Evolutionary conservation across 176 grass and related monocot genomes (phyloP), one percentile per base, ranked within the genome.

Genomic region (Triticum dicoccoides): DNA sequence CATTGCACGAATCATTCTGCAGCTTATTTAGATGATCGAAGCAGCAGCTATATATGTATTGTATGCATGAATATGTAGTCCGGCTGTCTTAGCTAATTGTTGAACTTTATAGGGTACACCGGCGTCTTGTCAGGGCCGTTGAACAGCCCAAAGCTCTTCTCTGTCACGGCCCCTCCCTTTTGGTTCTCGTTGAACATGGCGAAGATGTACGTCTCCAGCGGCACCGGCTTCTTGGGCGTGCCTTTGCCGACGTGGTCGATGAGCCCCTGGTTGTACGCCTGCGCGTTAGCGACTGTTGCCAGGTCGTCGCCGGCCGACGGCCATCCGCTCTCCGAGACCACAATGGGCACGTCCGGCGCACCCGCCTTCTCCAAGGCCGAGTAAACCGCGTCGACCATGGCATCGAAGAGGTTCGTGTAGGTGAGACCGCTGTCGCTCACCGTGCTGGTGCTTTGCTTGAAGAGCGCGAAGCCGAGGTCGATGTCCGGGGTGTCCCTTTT

Each of bases 271-370:
- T 86, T 89, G 52, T 94, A 89, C 5, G 45, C 78, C 45, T 13
- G 30, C 21, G 89, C 89, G 52, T 93, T 93, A 3, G 62, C 89
- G 11, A 95, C 61, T 27, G 49, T 90, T 25, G 95, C 89, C 5
- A 87, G 92, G 1, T 70, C 87, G 61, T 83, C 86, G 37, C 95
- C 95, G 11, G 79, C 89, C 11, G 95, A 97, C 17, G 95, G 92
- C 95, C 95, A 97, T 7, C 95, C 95, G 2, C 91, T 97, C 85
- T 97, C 95, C 25, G 95, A 95, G 24, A 97, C 92, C 21, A 97
- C 89, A 20, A 97, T 61, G 21, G 88, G 69, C 82, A 97, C 70
- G 0, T 14, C 73, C 58, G 82, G 37, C 14, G 29, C 85, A 0
- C 91, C 91, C 23, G 87, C 75, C 82, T 91, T 97, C 91, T 90